These are phyloP conservation scores for Sporothrix protearum DNA, from an alignment of 2,329 filamentous ascomycete genomes.

Conservation along the genomic window DNA sequence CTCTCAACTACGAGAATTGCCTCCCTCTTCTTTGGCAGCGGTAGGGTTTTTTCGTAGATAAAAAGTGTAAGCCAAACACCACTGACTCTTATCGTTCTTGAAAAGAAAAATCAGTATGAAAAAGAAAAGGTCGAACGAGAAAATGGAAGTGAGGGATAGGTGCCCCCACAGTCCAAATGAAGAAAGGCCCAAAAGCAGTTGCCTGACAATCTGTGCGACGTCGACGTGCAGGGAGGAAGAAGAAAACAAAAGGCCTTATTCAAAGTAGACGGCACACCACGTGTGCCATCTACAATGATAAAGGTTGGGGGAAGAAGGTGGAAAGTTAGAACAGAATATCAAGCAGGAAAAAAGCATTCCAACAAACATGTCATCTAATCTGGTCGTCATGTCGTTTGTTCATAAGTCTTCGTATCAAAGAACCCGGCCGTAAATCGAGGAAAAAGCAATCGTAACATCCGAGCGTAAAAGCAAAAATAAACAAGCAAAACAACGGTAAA, in stretches of 20 bases:
- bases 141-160: neutral
- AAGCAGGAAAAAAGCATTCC: constrained; percentile 19
- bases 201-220: constrained; percentile 3
- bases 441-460: constrained; percentile 9
- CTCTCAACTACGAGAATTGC: neutral
- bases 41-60: neutral
- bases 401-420: constrained; percentile 26
- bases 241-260: constrained; percentile 1
- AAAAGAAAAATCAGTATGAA: neutral
- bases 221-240: neutral
- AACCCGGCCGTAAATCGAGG: constrained; percentile 22
- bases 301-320: constrained; percentile 6
- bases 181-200: neutral
- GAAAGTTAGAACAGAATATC: constrained; percentile 17
- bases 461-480: constrained; percentile 1
- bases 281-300: neutral
- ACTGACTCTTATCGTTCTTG: neutral
- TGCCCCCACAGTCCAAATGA: neutral
- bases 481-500: constrained; percentile 5
- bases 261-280: neutral
- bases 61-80: neutral
- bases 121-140: neutral
- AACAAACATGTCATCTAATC: constrained; percentile 27
- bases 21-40: neutral
- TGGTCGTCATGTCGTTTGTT: constrained; percentile 28